Evolutionary conservation across 257 asterid genomes (phyloP), one percentile per base, ranked within the genome.

Genomic region (Solanum bukasovii): DNA sequence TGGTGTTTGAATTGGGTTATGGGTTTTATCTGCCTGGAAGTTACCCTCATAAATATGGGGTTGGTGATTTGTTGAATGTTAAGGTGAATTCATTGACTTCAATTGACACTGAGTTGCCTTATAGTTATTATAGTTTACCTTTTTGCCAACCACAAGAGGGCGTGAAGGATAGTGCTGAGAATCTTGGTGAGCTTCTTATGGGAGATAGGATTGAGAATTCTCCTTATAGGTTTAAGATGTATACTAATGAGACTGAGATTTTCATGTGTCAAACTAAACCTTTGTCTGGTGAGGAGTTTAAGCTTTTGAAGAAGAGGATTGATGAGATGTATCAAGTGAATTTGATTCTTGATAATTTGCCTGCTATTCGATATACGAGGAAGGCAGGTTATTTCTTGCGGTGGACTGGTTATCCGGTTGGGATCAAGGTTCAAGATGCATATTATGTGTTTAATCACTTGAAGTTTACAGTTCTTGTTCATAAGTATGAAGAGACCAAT

Each of bases 141-240:
- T 95, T 94, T 91, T 96, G 99, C 87, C 78, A 6, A 87, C 98
- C 98, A 5, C 77, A 38, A 73, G 99, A 93, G 72, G 98, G 99
- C 14, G 92, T 96, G 12, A 96, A 93, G 92, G 98, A 96, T 88
- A 95, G 97, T 86, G 98, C 96, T 1, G 99, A 96, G 74, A 96
- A 96, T 90, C 97, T 96, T 16, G 99, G 98, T 79, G 99, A 96
- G 95, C 93, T 96, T 59, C 98, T 96, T 16, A 95, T 96, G 99
- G 99, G 99, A 56, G 99, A 96, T 90, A 92, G 98, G 92, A 96
- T 95, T 31, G 99, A 96, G 94, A 95, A 93, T 86, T 96, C 99
- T 18, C 99, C 98, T 16, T 93, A 95, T 88, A 91, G 93, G 91
- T 96, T 96, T 90, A 96, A 96, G 93, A 95, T 93, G 98, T 89